Conservation (phyloP, 164 flowering plant genomes). For the Macadamia integrifolia region DNA sequence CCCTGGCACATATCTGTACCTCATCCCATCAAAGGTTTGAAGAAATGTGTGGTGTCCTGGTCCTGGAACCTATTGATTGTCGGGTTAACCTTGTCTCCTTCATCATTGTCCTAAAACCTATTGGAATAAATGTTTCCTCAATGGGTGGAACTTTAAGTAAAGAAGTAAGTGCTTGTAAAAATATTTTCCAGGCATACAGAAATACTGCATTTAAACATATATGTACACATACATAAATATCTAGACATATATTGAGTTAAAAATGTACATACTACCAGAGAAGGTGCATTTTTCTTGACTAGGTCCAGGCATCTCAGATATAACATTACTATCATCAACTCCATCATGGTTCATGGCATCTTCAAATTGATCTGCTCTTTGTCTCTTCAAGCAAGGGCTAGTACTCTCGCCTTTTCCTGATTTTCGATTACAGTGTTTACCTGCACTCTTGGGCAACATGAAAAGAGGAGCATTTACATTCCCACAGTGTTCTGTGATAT, state of each 20-base stretch:
- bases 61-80: no score
- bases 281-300: slow-evolving; percentile 20
- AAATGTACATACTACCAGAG: slow-evolving; percentile 21
- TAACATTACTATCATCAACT: slow-evolving; percentile 23
- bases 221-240: no score
- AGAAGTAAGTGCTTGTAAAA: no score
- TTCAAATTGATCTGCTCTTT: slow-evolving; percentile 27
- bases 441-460: slow-evolving; percentile 22
- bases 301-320: slow-evolving; percentile 25
- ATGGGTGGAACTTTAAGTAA: no score
- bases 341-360: slow-evolving; percentile 27
- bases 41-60: no score
- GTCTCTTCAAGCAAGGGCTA: slow-evolving; percentile 44
- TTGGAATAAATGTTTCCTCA: no score
- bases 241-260: not conserved
- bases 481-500: slow-evolving; percentile 11
- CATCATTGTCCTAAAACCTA: no score
- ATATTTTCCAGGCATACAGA: no score
- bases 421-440: slow-evolving; percentile 27
- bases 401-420: slow-evolving; percentile 31
- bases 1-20: no score
- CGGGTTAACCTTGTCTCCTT: no score
- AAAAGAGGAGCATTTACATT: slow-evolving; percentile 16
- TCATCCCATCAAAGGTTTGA: no score
- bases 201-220: no score